A percentile compares a stretch with the other conserved stretches of the same genome.
These are phyloP conservation scores for Suillus tomentosus DNA, from an alignment of 768 basidiomycete species.

Conservation along the genomic window DNA sequence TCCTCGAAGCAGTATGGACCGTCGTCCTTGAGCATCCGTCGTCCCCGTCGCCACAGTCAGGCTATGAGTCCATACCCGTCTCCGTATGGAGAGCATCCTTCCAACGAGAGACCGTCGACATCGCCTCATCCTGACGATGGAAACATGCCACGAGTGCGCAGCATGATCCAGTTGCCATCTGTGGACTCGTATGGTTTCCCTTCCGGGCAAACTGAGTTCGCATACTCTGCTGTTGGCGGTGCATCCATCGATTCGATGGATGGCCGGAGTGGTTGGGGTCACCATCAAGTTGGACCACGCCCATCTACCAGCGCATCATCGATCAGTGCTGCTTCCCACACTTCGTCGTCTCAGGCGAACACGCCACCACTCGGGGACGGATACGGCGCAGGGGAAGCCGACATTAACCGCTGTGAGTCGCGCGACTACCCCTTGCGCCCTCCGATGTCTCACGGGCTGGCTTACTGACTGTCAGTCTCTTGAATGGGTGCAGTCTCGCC, in stretches of 20 bases:
- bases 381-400: slow-evolving; percentile 66
- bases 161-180: slow-evolving; percentile 80
- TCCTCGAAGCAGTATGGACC: slow-evolving; percentile 58
- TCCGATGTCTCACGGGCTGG: slow-evolving; percentile 38
- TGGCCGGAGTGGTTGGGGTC: slow-evolving; percentile 44
- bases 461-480: slow-evolving; percentile 50
- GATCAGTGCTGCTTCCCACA: slow-evolving; percentile 74
- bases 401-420: slow-evolving; percentile 83
- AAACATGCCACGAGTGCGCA: slow-evolving; percentile 71
- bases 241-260: slow-evolving; percentile 42
- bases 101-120: slow-evolving; percentile 63
- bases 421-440: slow-evolving; percentile 18
- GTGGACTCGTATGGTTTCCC: slow-evolving; percentile 69
- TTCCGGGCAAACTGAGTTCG: slow-evolving; percentile 75
- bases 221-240: slow-evolving; percentile 67
- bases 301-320: slow-evolving; percentile 75
- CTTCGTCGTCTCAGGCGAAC: slow-evolving; percentile 79
- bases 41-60: slow-evolving; percentile 79
- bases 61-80: slow-evolving; percentile 87
- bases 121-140: slow-evolving; percentile 66
- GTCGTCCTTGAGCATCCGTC: slow-evolving; percentile 65
- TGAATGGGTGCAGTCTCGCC: slow-evolving; percentile 64
- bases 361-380: slow-evolving; percentile 73
- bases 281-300: slow-evolving; percentile 44
- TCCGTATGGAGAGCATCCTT: slow-evolving; percentile 67